Evolutionary conservation across 2,329 filamentous ascomycete genomes (phyloP).

Genomic region (Blastomyces percursus): DNA sequence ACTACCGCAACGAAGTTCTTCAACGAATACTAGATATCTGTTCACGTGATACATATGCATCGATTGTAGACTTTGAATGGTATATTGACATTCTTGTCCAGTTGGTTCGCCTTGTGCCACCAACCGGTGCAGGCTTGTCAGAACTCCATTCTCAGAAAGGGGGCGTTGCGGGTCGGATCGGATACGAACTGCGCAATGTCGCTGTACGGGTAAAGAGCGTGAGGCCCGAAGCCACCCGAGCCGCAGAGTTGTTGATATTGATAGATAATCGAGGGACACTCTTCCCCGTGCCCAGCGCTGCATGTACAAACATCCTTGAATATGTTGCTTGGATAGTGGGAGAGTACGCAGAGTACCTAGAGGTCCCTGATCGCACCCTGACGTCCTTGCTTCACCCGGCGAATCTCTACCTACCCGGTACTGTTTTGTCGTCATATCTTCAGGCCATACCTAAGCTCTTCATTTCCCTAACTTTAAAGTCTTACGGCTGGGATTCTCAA

Average conservation of each 20-base stretch:
- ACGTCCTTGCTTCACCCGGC: constrained; percentile 60
- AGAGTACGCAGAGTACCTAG: constrained; percentile 68
- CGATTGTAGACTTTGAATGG: constrained; percentile 90
- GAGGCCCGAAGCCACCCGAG: constrained; percentile 65
- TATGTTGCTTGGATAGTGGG: constrained; percentile 77
- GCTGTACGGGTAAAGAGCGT: constrained; percentile 84
- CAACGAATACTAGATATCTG: constrained; percentile 79
- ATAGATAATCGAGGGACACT: constrained; percentile 48
- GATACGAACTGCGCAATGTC: constrained; percentile 76
- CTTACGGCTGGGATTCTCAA: constrained; percentile 59
- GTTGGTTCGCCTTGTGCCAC: constrained; percentile 55
- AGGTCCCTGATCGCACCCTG: constrained; percentile 59
- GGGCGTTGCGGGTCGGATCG: constrained; percentile 45
- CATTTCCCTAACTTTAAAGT: constrained; percentile 55
- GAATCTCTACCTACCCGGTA: constrained; percentile 47
- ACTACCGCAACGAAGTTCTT: constrained; percentile 77
- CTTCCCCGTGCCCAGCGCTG: constrained; percentile 41
- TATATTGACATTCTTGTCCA: constrained; percentile 86
- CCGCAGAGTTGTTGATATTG: constrained; percentile 63
- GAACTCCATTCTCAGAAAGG: constrained; percentile 13
- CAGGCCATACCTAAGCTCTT: constrained; percentile 84
- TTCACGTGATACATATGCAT: constrained; percentile 74
- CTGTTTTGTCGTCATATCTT: constrained; percentile 64
- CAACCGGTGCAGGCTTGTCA: constrained; percentile 18
- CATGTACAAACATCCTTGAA: constrained; percentile 54